Evolutionary conservation across 2,329 filamentous ascomycete species (phyloP), one percentile per base, ranked within the genome.

Genomic region (Hymenoscyphus scutula): DNA sequence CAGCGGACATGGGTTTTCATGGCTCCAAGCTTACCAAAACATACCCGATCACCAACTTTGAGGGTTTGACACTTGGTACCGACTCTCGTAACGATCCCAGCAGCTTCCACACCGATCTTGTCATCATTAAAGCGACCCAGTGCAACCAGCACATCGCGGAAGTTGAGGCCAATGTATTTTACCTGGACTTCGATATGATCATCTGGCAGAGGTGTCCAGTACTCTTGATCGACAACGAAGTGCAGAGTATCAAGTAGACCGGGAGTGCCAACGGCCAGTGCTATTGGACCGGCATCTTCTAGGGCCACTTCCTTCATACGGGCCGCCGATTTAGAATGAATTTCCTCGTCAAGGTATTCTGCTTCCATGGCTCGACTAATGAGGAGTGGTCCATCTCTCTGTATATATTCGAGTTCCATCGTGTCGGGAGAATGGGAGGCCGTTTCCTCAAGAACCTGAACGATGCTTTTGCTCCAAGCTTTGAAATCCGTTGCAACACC

Each of bases 161-260:
- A 53, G 51, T 27, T 53, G 5, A 53, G 6, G 17, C 51, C 51
- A 3, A 19, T 5, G 15, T 17, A 17, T 19, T 53, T 3, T 15
- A 27, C 25, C 5, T 29, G 3, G 13, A 53, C 15, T 15, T 53
- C 51, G 15, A 53, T 53, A 4, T 53, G 7, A 10, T 59, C 55
- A 1, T 62, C 59, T 2, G 45, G 64, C 1, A 71, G 56, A 6
- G 53, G 56, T 10, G 37, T 27, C 3, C 8, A 11, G 10, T 53
- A n/a, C 19, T 1, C 48, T 8, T 37, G 32, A 59, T 72, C 70
- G 15, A 70, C 65, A 2, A 66, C 51, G 45, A 69, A 72, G 3
- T 65, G 41, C 2, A 73, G 60, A n/a, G 63, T 64, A 32, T 71
- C 69, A 4, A 71, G 60, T 10, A 62, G 48, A 10, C 72, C 72